phyloP scores from a whole-genome alignment of 202 grass and related monocot genomes.

The Zoysia matrella region DNA sequence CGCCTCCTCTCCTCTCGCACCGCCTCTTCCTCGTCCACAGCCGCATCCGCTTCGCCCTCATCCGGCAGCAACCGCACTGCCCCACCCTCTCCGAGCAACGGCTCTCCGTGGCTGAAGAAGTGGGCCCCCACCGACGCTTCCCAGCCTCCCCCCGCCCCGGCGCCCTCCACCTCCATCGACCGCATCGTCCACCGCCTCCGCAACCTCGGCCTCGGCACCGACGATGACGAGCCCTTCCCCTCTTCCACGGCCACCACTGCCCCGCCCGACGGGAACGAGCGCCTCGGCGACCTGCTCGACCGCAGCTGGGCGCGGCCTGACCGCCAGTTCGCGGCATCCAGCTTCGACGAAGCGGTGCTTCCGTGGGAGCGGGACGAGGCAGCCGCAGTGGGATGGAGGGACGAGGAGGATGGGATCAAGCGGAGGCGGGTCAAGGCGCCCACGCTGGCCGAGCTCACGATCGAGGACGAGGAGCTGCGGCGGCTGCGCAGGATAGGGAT shows the following conservation, averaged over 20 bases:
- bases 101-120: conserved; percentile 74
- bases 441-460: conserved; percentile 85
- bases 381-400: not conserved
- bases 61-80: conserved; percentile 31
- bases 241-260: conserved; percentile 7
- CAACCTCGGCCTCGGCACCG: conserved; percentile 69
- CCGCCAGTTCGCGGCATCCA: conserved; percentile 29
- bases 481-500: conserved; percentile 75
- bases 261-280: conserved; percentile 62
- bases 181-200: conserved; percentile 94
- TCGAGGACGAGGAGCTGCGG: conserved; percentile 80
- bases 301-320: conserved; percentile 86
- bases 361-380: conserved; percentile 78
- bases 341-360: conserved; percentile 54
- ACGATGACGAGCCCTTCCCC: conserved; percentile 60
- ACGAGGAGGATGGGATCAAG: conserved; percentile 49
- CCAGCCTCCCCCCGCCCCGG: conserved; percentile 9
- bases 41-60: conserved; percentile 30
- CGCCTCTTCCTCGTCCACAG: conserved; percentile 11
- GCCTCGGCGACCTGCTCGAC: conserved; percentile 78
- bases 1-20: conserved; percentile 50
- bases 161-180: conserved; percentile 69
- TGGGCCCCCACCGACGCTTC: conserved; percentile 60
- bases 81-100: conserved; percentile 35
- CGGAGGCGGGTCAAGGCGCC: conserved; percentile 70